Evolutionary conservation across 208 protist genomes (phyloP), one percentile per base, ranked within the genome.

Genomic region (Acanthamoeba royreba): DNA sequence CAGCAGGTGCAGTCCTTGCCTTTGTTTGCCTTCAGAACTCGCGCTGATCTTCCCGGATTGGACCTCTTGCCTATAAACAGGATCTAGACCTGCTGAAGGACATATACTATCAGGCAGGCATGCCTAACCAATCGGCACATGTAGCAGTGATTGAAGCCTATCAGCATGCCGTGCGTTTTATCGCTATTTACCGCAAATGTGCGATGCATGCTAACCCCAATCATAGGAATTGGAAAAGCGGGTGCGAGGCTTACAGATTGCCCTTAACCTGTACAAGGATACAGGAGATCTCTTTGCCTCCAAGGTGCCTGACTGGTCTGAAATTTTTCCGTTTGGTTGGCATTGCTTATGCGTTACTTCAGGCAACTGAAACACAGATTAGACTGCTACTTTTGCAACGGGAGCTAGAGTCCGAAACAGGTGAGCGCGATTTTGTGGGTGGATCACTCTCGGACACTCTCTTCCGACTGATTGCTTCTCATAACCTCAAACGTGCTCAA

Each of bases 51-150:
- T n/a, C n/a, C n/a, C n/a, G n/a, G n/a, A n/a, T n/a, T n/a, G n/a
- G n/a, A n/a, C n/a, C n/a, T n/a, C n/a, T n/a, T n/a, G n/a, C n/a
- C n/a, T n/a, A n/a, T n/a, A n/a, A n/a, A n/a, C n/a, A n/a, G 22
- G 94, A 97, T 69, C 35, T 93, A 5, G 66, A 33, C n/a, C 28
- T 97, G 1, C 38, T 96, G 1, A 94, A 94, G 61, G 85, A 96
- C 49, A 91, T 97, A 1, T 96, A 96, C 40, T 63, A 92, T 52
- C 55, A 93, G 33, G 61, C 61, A 31, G 93, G 92, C 42, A 11
- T 33, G 17, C 17, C 61, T 5, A 31, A 83, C 15, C 69, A 95
- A n/a, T 43, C 53, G 31, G 94, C 92, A 4, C 40, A 88, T 61
- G 43, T 94, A 5, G 46, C 40, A 9, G 28, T 95, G 2, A 45